Conservation (phyloP, 129 eudicot species). For the Calendula officinalis region DNA sequence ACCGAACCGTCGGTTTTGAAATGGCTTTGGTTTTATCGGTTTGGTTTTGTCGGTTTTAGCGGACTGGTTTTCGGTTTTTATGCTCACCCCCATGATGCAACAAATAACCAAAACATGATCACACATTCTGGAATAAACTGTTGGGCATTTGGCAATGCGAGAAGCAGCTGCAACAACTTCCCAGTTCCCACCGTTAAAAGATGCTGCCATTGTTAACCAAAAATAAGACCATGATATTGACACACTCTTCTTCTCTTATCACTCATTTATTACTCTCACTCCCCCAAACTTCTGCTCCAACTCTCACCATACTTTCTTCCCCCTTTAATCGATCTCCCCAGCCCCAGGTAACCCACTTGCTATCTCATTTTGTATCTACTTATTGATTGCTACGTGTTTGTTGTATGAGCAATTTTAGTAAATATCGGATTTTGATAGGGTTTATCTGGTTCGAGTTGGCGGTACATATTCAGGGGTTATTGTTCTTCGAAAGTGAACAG, state of each 20-base stretch:
- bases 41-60: too few relatives aligned
- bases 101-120: too few relatives aligned
- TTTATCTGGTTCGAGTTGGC: slow-evolving; percentile 37
- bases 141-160: too few relatives aligned
- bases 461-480: slow-evolving; percentile 34
- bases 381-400: too few relatives aligned
- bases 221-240: slow-evolving; percentile 57
- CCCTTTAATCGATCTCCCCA: slow-evolving; percentile 17
- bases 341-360: slow-evolving; percentile 23
- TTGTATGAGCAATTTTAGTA: not conserved
- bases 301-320: slow-evolving; percentile 29
- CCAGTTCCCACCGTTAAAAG: not conserved
- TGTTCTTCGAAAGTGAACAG: slow-evolving; percentile 28
- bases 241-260: slow-evolving; percentile 32
- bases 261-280: slow-evolving; percentile 34
- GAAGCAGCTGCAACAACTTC: too few relatives aligned
- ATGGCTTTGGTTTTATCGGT: too few relatives aligned
- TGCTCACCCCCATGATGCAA: too few relatives aligned
- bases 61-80: too few relatives aligned
- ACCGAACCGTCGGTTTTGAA: too few relatives aligned
- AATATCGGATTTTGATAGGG: slow-evolving; percentile 33
- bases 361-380: not conserved
- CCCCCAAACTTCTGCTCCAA: slow-evolving; percentile 19
- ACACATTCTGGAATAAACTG: too few relatives aligned
- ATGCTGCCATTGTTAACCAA: slow-evolving; percentile 41